Evolutionary conservation across 257 asterid genomes (phyloP).

Genomic region (Agastache rugosa): DNA sequence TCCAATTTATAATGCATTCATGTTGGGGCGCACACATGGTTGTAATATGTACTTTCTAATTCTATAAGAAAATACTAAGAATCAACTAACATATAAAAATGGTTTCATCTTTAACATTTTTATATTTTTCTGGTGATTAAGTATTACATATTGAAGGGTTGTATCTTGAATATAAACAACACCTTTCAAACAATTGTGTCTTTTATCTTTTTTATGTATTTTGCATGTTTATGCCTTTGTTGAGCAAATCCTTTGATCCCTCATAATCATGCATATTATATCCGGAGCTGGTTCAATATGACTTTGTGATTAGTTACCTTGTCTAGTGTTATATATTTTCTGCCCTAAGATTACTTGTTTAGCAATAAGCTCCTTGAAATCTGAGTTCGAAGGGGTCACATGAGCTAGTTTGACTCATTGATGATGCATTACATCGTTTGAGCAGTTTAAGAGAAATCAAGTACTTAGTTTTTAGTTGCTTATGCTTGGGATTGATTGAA

Average conservation of each 20-base stretch:
- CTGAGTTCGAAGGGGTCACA: slow-evolving; percentile 8
- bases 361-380: background rate
- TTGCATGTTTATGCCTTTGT: background rate
- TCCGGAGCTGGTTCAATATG: background rate
- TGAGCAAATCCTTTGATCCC: slow-evolving; percentile 3
- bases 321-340: slow-evolving; percentile 12
- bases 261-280: background rate
- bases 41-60: background rate
- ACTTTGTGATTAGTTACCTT: slow-evolving; percentile 17
- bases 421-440: slow-evolving; percentile 10
- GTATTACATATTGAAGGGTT: background rate
- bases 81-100: slow-evolving; percentile 21
- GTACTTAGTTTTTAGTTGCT: slow-evolving; percentile 6
- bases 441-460: slow-evolving; percentile 11
- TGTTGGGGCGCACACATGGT: background rate
- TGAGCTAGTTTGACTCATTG: background rate
- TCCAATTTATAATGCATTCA: slow-evolving; percentile 16
- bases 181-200: background rate
- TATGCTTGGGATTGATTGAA: background rate
- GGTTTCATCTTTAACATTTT: background rate
- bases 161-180: background rate
- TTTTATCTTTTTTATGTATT: background rate
- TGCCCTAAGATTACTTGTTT: background rate
- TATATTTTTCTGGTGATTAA: background rate
- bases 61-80: slow-evolving; percentile 3